phyloP scores from a whole-genome alignment of 176 grass and related monocot genomes.

The Chrysopogon serrulatus region DNA sequence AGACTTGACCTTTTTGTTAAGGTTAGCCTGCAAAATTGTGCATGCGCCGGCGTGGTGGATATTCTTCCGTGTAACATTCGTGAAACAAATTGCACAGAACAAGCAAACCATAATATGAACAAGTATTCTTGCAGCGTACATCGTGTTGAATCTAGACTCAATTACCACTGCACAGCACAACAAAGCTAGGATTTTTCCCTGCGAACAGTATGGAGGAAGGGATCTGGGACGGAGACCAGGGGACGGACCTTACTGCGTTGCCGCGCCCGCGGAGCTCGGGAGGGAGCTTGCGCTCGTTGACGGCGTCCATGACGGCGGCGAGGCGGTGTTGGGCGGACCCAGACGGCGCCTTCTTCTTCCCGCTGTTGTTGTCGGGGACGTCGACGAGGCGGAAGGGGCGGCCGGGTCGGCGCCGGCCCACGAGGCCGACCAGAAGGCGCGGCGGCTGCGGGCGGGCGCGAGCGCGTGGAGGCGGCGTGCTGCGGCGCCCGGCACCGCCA shows the following conservation, averaged over 20 bases:
- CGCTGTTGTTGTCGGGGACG: background rate
- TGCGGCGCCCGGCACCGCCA: slow-evolving; percentile 29
- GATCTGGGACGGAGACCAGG: background rate
- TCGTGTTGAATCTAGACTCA: background rate
- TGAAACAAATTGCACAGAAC: background rate
- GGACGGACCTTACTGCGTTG: slow-evolving; percentile 64
- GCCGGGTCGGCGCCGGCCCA: slow-evolving; percentile 10
- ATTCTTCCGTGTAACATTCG: background rate
- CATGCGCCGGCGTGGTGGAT: background rate
- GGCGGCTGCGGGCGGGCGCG: background rate
- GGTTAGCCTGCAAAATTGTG: background rate
- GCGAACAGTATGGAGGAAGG: background rate
- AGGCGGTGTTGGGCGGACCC: slow-evolving; percentile 36
- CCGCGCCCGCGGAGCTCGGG: slow-evolving; percentile 55
- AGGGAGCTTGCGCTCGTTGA: slow-evolving; percentile 77
- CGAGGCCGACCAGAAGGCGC: slow-evolving; percentile 40
- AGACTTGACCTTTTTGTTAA: background rate
- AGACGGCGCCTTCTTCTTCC: slow-evolving; percentile 41
- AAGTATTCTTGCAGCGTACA: background rate
- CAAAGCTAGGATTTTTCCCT: background rate
- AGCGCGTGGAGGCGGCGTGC: slow-evolving; percentile 21
- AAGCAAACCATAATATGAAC: background rate
- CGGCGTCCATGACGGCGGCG: slow-evolving; percentile 57
- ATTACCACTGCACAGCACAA: background rate
- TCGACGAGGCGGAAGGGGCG: background rate